phyloP scores from a whole-genome alignment of 2,329 filamentous ascomycete species.

The Scedosporium minutisporum region DNA sequence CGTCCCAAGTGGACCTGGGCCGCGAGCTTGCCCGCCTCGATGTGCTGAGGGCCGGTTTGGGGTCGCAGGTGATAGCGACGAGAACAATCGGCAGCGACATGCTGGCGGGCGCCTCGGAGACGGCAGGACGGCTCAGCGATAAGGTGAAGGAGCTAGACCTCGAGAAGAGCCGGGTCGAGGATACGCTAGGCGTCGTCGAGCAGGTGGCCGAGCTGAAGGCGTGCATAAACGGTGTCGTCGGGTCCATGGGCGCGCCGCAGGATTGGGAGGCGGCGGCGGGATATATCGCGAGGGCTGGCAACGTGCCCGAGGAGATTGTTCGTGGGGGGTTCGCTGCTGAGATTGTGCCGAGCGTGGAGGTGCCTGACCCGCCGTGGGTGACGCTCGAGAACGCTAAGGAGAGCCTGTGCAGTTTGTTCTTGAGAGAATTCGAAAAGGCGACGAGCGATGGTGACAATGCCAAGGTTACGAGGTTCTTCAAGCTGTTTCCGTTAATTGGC shows the following conservation, averaged over 20 bases:
- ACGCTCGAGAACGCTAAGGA: conserved; percentile 83
- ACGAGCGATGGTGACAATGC: conserved; percentile 77
- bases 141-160: conserved; percentile 81
- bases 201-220: conserved; percentile 95
- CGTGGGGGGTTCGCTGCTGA: conserved; percentile 79
- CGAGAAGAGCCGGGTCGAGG: conserved; percentile 84
- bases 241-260: conserved; percentile 94
- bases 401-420: conserved; percentile 79
- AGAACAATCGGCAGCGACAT: conserved; percentile 81
- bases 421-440: conserved; percentile 91
- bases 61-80: conserved; percentile 75
- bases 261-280: conserved; percentile 96
- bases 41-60: conserved; percentile 77
- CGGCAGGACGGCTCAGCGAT: conserved; percentile 74
- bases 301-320: conserved; percentile 71
- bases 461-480: conserved; percentile 93
- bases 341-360: conserved; percentile 90
- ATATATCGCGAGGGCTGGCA: conserved; percentile 74
- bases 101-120: conserved; percentile 77
- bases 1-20: conserved; percentile 76
- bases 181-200: conserved; percentile 84
- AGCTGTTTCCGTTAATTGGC: conserved; percentile 89
- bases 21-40: conserved; percentile 83
- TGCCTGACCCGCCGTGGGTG: conserved; percentile 79
- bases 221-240: conserved; percentile 86